phyloP scores from a whole-genome alignment of 2,329 filamentous ascomycete species.

The Hymenoscyphus salicellus region DNA sequence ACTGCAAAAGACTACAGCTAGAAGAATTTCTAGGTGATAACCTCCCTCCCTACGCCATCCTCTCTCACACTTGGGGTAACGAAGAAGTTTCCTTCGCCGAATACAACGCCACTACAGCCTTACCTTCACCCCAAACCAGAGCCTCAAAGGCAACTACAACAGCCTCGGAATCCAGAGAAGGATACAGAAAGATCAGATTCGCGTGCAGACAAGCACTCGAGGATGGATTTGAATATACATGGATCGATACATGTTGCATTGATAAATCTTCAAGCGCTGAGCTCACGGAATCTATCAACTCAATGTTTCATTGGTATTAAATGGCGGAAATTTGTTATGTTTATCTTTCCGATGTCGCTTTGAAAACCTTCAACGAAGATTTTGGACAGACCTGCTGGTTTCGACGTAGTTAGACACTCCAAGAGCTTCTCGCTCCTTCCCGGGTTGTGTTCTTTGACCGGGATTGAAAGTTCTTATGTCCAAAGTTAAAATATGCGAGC shows the following conservation, averaged over 20 bases:
- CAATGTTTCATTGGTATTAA: background rate
- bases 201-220: background rate
- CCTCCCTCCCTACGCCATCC: constrained; percentile 30
- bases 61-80: constrained; percentile 34
- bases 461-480: background rate
- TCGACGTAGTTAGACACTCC: background rate
- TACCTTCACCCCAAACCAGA: background rate
- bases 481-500: too few species aligned
- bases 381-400: background rate
- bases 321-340: background rate
- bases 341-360: background rate
- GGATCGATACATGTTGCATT: constrained; percentile 7
- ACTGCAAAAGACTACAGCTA: constrained; percentile 1
- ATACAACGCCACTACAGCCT: too few species aligned
- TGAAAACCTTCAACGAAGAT: background rate
- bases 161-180: background rate
- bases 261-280: constrained; percentile 1
- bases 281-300: background rate
- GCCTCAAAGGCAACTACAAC: background rate
- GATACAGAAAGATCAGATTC: background rate
- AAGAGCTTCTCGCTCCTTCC: constrained; percentile 5
- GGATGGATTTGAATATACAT: background rate
- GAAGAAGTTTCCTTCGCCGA: constrained; percentile 29
- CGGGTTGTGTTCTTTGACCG: background rate
- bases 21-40: constrained; percentile 3